Evolutionary conservation across 2,329 filamentous ascomycete genomes (phyloP).

Genomic region (Aciculosporium take): DNA sequence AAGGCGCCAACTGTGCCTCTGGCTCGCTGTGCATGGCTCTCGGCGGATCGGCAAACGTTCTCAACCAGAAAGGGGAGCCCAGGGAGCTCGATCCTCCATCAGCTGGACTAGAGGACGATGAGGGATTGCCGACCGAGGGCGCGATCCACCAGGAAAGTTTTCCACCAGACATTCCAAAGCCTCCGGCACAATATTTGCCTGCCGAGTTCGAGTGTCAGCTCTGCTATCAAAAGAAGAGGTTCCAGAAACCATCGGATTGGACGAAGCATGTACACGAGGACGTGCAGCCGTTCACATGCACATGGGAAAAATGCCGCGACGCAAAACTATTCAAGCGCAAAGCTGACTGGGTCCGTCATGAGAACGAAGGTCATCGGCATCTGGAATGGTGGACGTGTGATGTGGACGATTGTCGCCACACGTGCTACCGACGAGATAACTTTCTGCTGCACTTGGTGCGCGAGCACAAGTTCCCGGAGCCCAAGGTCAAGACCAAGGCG

Average conservation of each 20-base stretch:
- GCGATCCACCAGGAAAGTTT: constrained; percentile 60
- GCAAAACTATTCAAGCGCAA: constrained; percentile 90
- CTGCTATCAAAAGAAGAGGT: constrained; percentile 74
- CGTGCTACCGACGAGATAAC: constrained; percentile 79
- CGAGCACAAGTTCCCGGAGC: constrained; percentile 77
- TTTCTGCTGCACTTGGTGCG: constrained; percentile 86
- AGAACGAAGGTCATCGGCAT: constrained; percentile 81
- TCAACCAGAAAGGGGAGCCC: constrained; percentile 45
- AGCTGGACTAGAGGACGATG: constrained; percentile 39
- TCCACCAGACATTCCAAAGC: constrained; percentile 66
- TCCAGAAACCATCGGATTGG: constrained; percentile 89
- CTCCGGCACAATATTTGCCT: constrained; percentile 61
- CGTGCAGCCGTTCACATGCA: constrained; percentile 85
- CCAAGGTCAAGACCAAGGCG: constrained; percentile 62
- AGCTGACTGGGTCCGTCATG: constrained; percentile 89
- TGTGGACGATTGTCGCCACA: constrained; percentile 65
- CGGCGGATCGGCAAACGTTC: constrained; percentile 49
- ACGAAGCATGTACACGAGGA: constrained; percentile 94
- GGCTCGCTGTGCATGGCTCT: constrained; percentile 48
- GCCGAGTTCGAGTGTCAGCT: constrained; percentile 82
- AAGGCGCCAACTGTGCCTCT: constrained; percentile 47
- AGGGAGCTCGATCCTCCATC: constrained; percentile 43
- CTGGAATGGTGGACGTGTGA: constrained; percentile 85
- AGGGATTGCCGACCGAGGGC: constrained; percentile 54
- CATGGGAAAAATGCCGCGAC: constrained; percentile 68